phyloP scores from a whole-genome alignment of 2,329 filamentous ascomycete species.

The Fusarium mexicanum region DNA sequence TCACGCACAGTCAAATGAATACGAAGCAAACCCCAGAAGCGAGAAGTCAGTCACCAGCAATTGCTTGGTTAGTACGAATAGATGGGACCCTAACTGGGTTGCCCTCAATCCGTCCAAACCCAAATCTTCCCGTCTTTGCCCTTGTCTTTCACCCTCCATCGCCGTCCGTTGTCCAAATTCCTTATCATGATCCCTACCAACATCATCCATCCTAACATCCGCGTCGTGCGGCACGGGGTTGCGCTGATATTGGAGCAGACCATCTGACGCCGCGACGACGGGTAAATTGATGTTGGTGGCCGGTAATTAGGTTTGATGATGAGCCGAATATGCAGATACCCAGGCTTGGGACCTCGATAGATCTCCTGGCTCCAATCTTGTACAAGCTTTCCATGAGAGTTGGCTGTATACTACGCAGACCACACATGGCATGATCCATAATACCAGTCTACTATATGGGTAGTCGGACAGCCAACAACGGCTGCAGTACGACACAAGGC shows the following conservation, averaged over 20 bases:
- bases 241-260: slow-evolving; percentile 19
- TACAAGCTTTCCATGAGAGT: slow-evolving; percentile 11
- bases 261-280: slow-evolving; percentile 9
- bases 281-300: slow-evolving; percentile 8
- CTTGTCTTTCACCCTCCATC: slow-evolving; percentile 3
- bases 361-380: slow-evolving; percentile 1
- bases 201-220: slow-evolving; percentile 22
- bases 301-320: slow-evolving; percentile 7
- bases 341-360: slow-evolving; percentile 1
- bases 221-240: slow-evolving; percentile 33
- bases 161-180: slow-evolving; percentile 24
- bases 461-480: slow-evolving; percentile 1
- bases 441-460: background rate
- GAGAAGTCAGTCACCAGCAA: slow-evolving; percentile 26
- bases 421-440: background rate
- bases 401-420: slow-evolving; percentile 7
- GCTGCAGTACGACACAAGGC: background rate
- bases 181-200: slow-evolving; percentile 39
- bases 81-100: slow-evolving; percentile 30
- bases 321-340: slow-evolving; percentile 14
- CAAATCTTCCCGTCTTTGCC: slow-evolving; percentile 12
- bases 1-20: slow-evolving; percentile 25
- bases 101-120: slow-evolving; percentile 13
- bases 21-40: slow-evolving; percentile 39
- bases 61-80: slow-evolving; percentile 8